phyloP scores from a whole-genome alignment of 78 protist genomes.

The Chrysochromulina parva region DNA sequence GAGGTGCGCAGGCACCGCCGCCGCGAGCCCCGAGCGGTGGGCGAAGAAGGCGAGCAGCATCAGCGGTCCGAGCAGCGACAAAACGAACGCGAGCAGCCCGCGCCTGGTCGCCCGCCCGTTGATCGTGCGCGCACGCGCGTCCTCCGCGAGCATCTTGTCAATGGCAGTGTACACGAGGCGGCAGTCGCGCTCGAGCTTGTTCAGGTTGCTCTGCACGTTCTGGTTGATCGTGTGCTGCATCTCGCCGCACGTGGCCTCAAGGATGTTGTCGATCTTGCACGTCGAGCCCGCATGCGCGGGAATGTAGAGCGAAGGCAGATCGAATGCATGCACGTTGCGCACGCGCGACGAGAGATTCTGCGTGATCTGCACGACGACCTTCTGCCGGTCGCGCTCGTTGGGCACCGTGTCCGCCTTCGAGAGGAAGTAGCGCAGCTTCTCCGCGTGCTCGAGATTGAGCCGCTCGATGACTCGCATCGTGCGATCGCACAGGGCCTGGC shows the following conservation, averaged over 20 bases:
- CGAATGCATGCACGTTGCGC: background rate
- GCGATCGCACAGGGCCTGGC: constrained; percentile 54
- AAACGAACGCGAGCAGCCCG: too few species aligned
- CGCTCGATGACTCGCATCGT: constrained; percentile 10
- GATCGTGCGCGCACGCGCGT: background rate
- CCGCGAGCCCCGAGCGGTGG: too few species aligned
- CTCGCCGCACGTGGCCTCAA: constrained; percentile 14
- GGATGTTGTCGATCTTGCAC: constrained; percentile 1
- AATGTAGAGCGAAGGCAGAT: constrained; percentile 35
- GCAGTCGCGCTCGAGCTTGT: constrained; percentile 26
- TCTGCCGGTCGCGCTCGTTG: constrained; percentile 1
- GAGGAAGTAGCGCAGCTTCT: constrained; percentile 30
- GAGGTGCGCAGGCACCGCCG: too few species aligned
- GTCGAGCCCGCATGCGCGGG: background rate
- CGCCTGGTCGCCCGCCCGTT: too few species aligned
- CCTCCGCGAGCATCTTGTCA: background rate
- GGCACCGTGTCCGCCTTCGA: constrained; percentile 29
- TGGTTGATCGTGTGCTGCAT: constrained; percentile 18
- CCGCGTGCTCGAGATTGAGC: background rate
- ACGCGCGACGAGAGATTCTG: constrained; percentile 37
- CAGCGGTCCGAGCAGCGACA: too few species aligned
- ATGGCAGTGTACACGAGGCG: background rate
- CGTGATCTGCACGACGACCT: constrained; percentile 56
- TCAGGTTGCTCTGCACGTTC: constrained; percentile 21
- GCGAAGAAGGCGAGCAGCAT: too few species aligned